Conservation (phyloP, 208 protist genomes). For the Endotrypanum monterogeii region DNA sequence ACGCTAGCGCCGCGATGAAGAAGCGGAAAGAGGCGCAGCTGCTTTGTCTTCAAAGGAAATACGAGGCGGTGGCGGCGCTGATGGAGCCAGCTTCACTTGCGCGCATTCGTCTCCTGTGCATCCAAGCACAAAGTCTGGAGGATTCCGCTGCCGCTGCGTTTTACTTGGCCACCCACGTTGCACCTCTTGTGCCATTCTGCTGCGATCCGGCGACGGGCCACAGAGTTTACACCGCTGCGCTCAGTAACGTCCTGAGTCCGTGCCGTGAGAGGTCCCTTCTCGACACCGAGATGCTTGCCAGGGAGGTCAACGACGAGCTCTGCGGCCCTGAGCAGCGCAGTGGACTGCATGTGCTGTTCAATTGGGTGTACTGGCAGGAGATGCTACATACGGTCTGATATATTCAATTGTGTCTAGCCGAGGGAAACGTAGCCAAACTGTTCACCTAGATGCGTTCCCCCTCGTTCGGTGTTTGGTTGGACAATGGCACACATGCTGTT, state of each 20-base stretch:
- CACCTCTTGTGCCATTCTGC: slow-evolving; percentile 48
- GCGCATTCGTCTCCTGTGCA: slow-evolving; percentile 57
- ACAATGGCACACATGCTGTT: not conserved
- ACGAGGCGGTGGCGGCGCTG: slow-evolving; percentile 49
- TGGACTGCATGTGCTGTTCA: slow-evolving; percentile 62
- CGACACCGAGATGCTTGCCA: slow-evolving; percentile 37
- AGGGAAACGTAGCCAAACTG: too few relatives aligned
- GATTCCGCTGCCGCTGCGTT: slow-evolving; percentile 28
- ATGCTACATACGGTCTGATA: not conserved
- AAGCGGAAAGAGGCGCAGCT: slow-evolving; percentile 56
- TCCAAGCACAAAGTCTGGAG: slow-evolving; percentile 46
- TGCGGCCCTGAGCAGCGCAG: slow-evolving; percentile 39
- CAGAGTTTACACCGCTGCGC: slow-evolving; percentile 28
- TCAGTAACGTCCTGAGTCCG: slow-evolving; percentile 28
- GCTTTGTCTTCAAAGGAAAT: slow-evolving; percentile 51
- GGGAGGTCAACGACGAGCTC: slow-evolving; percentile 72
- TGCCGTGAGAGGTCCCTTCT: slow-evolving; percentile 10
- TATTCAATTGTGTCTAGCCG: not conserved
- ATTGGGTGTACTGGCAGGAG: slow-evolving; percentile 70
- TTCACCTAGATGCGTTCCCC: not conserved
- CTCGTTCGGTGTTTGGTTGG: not conserved
- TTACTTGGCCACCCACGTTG: slow-evolving; percentile 46
- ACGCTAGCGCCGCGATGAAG: slow-evolving; percentile 15
- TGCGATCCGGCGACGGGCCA: slow-evolving; percentile 34
- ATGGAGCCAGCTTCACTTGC: slow-evolving; percentile 49